phyloP scores from a whole-genome alignment of 768 basidiomycete species.

The Flagelloscypha sp. region DNA sequence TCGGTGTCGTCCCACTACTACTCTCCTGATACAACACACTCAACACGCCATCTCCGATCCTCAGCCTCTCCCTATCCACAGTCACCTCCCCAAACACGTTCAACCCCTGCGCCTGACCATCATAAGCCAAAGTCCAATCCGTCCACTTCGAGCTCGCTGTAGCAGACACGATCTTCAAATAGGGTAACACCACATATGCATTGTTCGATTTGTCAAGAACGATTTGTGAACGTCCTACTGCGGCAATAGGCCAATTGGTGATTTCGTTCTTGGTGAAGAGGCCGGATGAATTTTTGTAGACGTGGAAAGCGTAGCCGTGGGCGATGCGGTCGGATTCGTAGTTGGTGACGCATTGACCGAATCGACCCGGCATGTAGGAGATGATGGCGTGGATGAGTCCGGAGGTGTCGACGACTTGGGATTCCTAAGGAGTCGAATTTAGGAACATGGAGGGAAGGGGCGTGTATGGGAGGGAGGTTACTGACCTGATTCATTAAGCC shows the following conservation, averaged over 20 bases:
- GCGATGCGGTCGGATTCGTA: constrained; percentile 30
- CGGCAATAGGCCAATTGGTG: constrained; percentile 31
- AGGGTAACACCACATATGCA: constrained; percentile 37
- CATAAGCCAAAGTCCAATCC: constrained; percentile 37
- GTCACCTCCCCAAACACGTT: constrained; percentile 40
- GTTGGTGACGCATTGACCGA: constrained; percentile 36
- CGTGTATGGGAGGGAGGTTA: too few species aligned
- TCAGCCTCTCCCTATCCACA: constrained; percentile 29
- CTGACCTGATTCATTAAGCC: constrained; percentile 49
- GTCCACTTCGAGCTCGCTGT: constrained; percentile 37
- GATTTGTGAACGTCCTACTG: constrained; percentile 39
- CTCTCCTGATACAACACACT: constrained; percentile 36
- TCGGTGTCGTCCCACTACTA: constrained; percentile 34
- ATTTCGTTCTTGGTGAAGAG: constrained; percentile 40
- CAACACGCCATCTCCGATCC: constrained; percentile 27
- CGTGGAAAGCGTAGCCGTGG: constrained; percentile 34
- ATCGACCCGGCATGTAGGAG: constrained; percentile 43
- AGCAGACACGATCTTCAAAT: constrained; percentile 33
- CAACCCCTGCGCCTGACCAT: constrained; percentile 30
- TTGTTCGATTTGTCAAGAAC: constrained; percentile 34
- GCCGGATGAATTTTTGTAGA: constrained; percentile 31
- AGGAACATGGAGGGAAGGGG: too few species aligned
- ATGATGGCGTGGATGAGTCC: constrained; percentile 39
- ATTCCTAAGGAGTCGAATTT: too few species aligned
- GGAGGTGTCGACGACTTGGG: constrained; percentile 36